Percentiles rank a stretch among this genome's conserved stretches.
Conservation (phyloP, 2,329 filamentous ascomycete species). For the Venturia asperata region DNA sequence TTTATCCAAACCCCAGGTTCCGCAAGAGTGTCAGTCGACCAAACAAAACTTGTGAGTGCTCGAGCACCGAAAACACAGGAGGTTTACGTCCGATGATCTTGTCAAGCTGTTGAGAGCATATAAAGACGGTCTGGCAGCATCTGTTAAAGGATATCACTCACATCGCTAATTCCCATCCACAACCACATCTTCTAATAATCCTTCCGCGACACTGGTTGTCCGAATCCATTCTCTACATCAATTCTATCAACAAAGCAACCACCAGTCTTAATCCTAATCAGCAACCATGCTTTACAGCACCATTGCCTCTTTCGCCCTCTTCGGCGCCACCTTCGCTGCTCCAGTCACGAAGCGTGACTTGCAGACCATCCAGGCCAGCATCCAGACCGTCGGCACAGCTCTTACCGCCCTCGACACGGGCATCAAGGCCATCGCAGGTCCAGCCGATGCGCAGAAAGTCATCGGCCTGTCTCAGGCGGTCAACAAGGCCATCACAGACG, state of each 20-base stretch:
- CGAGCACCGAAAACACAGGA: background rate
- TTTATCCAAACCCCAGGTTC: background rate
- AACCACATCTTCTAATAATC: background rate
- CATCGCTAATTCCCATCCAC: background rate
- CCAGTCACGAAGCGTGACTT: conserved; percentile 13
- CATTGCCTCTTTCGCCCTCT: conserved; percentile 13
- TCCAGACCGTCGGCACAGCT: background rate
- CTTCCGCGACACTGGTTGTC: background rate
- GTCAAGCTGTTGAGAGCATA: background rate
- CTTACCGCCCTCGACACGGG: background rate
- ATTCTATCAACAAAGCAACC: background rate
- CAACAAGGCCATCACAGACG: conserved; percentile 12
- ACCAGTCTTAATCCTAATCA: background rate
- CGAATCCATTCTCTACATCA: background rate
- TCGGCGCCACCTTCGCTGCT: conserved; percentile 7
- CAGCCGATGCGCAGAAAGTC: conserved; percentile 8
- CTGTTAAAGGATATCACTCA: background rate
- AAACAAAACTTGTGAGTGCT: background rate
- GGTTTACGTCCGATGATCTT: background rate
- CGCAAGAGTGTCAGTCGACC: background rate
- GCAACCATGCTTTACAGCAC: conserved; percentile 12
- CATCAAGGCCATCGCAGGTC: conserved; percentile 7
- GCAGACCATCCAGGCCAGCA: conserved; percentile 1
- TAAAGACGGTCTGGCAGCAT: background rate
- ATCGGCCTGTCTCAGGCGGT: conserved; percentile 10